Evolutionary conservation across 2,329 filamentous ascomycete genomes (phyloP), one percentile per base, ranked within the genome.

Genomic region (Parasarocladium wereldwijsianum): DNA sequence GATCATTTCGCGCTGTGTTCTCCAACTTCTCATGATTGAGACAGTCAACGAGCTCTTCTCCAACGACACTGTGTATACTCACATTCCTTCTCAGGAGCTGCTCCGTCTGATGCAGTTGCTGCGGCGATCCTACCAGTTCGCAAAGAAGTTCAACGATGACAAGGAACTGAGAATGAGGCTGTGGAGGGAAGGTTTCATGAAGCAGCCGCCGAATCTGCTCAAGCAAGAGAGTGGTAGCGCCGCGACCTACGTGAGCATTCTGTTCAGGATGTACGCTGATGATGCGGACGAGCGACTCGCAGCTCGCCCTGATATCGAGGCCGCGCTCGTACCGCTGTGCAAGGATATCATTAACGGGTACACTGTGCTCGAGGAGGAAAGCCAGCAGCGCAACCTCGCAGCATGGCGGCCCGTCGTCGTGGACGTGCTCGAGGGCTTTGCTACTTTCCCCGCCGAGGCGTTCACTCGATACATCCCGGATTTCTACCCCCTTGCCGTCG

Each of bases 151-250:
- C 65, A 99, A 99, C 52, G 84, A 85, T 38, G 86, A 98, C 57
- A 93, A 93, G 55, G 90, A 96, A 41, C 64, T 99, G 21, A 76
- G 90, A 26, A 93, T 93, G 67, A 74, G 83, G 12, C 65, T 99
- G 12, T 98, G 92, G 84, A 70, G 85, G 29, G 90, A 98, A 51
- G 90, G 92, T 1, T 99, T 98, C 64, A 99, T 99, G 90, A 93
- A 93, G 57, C 90, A 98, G 50, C 87, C 90, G 11, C 90, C 90
- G 3, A 99, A 99, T 45, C 64, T 99, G 9, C 68, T 99, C 17
- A 98, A 98, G 59, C 90, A 99, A 51, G 90, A 99, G 57, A 83
- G 74, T 36, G 87, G 90, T 23, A 82, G 79, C 32, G 90, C 90
- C 1, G 82, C 83, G 3, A 94, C 92, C 2, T 99, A 98, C 50